A percentile compares a stretch with the other conserved stretches of the same genome.
phyloP scores from a whole-genome alignment of 2,329 filamentous ascomycete genomes.

The Calonectria pteridis region DNA sequence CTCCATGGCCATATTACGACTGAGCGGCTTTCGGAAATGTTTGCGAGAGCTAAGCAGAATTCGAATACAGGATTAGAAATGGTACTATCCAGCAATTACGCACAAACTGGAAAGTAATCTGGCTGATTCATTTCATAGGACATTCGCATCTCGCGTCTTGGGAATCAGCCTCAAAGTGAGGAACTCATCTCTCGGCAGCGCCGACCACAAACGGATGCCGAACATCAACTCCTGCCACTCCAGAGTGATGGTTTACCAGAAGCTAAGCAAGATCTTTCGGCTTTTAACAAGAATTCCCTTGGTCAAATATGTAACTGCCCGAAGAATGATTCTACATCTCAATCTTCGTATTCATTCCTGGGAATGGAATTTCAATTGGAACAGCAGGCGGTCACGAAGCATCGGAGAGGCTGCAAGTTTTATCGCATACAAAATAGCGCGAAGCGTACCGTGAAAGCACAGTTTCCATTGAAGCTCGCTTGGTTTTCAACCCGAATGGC shows the following conservation, averaged over 20 bases:
- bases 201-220: not conserved
- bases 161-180: not conserved
- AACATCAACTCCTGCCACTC: not conserved
- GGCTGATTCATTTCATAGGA: not conserved
- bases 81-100: not conserved
- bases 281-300: not conserved
- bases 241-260: not conserved
- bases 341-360: not conserved
- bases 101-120: not conserved
- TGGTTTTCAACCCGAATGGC: not conserved
- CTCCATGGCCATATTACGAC: not conserved
- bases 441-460: not conserved
- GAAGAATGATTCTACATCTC: not conserved
- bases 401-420: not conserved
- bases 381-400: not conserved
- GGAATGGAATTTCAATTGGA: not conserved
- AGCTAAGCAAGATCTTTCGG: not conserved
- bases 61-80: not conserved
- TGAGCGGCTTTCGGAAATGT: not conserved
- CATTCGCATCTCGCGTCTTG: not conserved
- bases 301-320: not conserved
- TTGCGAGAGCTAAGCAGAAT: not conserved
- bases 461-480: not conserved
- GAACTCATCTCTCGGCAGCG: not conserved
- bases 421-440: not conserved